Conservation (phyloP, 2,329 filamentous ascomycete genomes). For the Ceratocystiopsis brevicomis region DNA sequence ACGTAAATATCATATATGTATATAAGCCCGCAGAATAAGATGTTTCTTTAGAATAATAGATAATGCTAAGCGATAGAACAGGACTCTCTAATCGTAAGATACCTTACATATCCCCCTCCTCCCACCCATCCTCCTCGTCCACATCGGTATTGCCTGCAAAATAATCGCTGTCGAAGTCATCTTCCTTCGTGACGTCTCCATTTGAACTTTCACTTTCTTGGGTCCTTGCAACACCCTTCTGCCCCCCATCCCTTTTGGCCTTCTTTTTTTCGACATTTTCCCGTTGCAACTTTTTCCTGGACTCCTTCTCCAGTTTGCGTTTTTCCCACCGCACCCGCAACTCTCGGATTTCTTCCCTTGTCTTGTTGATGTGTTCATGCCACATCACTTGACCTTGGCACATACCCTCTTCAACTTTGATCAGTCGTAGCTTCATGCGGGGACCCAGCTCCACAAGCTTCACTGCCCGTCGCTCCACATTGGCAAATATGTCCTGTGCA, state of each 20-base stretch:
- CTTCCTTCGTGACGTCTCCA: conserved; percentile 18
- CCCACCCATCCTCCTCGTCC: conserved; percentile 32
- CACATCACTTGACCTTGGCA: conserved; percentile 87
- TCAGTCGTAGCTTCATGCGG: conserved; percentile 69
- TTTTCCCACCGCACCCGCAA: conserved; percentile 72
- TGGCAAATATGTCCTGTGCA: conserved; percentile 21
- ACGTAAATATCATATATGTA: too few species aligned
- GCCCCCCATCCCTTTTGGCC: conserved; percentile 8
- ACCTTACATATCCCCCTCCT: conserved; percentile 27
- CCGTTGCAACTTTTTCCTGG: conserved; percentile 61
- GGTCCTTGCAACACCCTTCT: conserved; percentile 19
- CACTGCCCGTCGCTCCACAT: conserved; percentile 69
- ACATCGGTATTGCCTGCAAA: conserved; percentile 31
- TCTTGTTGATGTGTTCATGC: conserved; percentile 89
- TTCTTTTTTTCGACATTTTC: conserved; percentile 87
- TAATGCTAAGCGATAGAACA: too few species aligned
- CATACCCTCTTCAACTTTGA: conserved; percentile 89
- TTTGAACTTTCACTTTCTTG: conserved; percentile 21
- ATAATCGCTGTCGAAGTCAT: conserved; percentile 23
- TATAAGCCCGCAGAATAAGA: too few species aligned
- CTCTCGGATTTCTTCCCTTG: conserved; percentile 53
- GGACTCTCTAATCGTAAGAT: not conserved
- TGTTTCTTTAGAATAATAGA: too few species aligned
- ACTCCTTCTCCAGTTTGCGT: conserved; percentile 62
- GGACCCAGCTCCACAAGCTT: conserved; percentile 87